Conservation (phyloP, 148 eudicot species). For the Cornus florida region DNA sequence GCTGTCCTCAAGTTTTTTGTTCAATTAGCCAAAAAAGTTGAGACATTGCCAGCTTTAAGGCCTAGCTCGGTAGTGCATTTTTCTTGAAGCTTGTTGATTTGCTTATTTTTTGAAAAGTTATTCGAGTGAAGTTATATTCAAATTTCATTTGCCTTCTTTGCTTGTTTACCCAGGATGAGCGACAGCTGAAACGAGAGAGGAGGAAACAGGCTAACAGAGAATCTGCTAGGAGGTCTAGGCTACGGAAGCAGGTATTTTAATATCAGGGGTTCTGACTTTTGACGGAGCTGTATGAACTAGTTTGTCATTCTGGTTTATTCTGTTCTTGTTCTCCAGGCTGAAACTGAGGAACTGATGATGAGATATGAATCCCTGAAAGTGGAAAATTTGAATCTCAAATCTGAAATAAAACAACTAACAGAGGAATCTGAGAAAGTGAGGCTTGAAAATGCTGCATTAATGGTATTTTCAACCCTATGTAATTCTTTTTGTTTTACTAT, state of each 20-base stretch:
- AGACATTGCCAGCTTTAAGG: not conserved
- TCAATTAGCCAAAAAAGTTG: not conserved
- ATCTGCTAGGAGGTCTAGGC: slow-evolving; percentile 26
- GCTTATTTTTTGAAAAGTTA: not conserved
- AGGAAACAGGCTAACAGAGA: slow-evolving; percentile 27
- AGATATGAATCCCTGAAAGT: slow-evolving; percentile 13
- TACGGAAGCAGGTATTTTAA: slow-evolving; percentile 23
- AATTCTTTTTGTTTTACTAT: not conserved
- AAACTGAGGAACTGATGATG: slow-evolving; percentile 18
- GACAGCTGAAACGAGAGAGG: slow-evolving; percentile 20
- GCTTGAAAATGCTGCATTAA: slow-evolving; percentile 18
- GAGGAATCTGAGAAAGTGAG: slow-evolving; percentile 18
- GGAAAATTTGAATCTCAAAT: slow-evolving; percentile 18
- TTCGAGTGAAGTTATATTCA: not conserved
- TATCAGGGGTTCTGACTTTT: not conserved
- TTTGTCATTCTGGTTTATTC: not conserved
- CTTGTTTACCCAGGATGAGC: slow-evolving; percentile 17
- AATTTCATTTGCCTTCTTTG: not conserved
- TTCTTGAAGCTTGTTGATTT: not conserved
- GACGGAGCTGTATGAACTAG: not conserved
- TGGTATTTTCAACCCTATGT: slow-evolving; percentile 6
- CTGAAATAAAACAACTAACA: slow-evolving; percentile 3
- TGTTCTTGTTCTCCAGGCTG: slow-evolving; percentile 8
- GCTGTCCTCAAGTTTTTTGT: not conserved
- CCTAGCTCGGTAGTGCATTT: not conserved